Evolutionary conservation across 2,329 filamentous ascomycete species (phyloP), one percentile per base, ranked within the genome.

Genomic region (Penicillium aurantiogriseum): DNA sequence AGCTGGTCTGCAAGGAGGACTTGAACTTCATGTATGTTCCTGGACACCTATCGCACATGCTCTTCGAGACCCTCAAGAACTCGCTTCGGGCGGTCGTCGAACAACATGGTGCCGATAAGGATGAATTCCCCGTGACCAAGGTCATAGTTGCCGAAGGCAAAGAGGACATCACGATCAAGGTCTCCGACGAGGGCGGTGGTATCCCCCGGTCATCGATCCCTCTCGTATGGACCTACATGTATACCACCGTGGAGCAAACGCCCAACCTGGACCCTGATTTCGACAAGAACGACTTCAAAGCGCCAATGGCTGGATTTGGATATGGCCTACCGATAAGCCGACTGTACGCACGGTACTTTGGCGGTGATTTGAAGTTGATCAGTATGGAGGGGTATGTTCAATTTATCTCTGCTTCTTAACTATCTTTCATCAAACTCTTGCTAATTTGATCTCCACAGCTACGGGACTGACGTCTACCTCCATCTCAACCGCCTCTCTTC

Each of bases 141-240:
- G 92, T 99, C 52, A 96, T 99, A 60, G 92, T 99, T 31, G 94
- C 94, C 33, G 93, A 99, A 77, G 94, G 94, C 57, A 93, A 94
- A 74, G 94, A 99, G 77, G 94, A 99, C 71, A 99, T 99, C 69
- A 99, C 94, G 5, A 97, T 99, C 80, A 99, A 99, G 79, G 89
- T 99, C 67, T 91, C 89, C 5, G 94, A 99, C 74, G 94, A 99
- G 77, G 94, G 94, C 58, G 94, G 94, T 63, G 94, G 94, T 61
- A 97, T 99, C 52, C 92, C 94, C 0, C 83, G 94, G 69, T 95
- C 90, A 68, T 86, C 91, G 51, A 97, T 99, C 63, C 94, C 94
- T 5, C 83, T 99, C 15, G 94, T 97, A n/a, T 99, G 94, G 94
- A 99, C 94, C 13, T 99, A 99, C 76, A 99, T 97, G 94, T 99